Base-by-base conservation (phyloP, 495 filamentous ascomycete genomes). In the Xylaria longipes region DNA sequence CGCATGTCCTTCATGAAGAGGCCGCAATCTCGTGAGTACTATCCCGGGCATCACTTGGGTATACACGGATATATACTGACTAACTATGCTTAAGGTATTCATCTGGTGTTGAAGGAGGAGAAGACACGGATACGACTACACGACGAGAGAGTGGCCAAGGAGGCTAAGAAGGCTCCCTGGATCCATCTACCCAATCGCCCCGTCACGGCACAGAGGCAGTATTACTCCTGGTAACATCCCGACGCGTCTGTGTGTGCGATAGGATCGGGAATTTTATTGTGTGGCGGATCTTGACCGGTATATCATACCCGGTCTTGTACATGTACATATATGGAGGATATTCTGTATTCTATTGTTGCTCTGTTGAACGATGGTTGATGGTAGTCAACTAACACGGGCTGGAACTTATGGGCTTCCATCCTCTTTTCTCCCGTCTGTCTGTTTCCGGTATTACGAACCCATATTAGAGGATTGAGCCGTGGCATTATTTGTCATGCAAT, bases 61-160 rank as follows among this genome's bases (percentile, higher is more conserved):
- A 43, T 71, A 37, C 3, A 35, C 72, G 63, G 29, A 45, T 45
- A 35, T 71, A 12, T 50, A 11, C 35, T 67, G 17, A 43, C 45
- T 15, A 12, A 7, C 52, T 14, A 68, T 27, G 31, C 41, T 27
- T 1, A 65, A 93, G 92, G 87, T 69, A 88, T 98, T n/a, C 89
- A 91, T 0, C 80, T 98, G 22, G 74, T 97, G 6, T 82, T 99
- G 78, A 99, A 99, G 84, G 96, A 98, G 78, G 93, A 98, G 80
- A 90, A 90, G 79, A 98, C 96, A 1, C 85, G 93, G 39, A 89
- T 97, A 62, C 88, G 96, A 41, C 86, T 92, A 75, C 90, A 91
- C 78, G 82, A 92, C 69, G 94, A 97, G 76, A 86, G 90, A 69
- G 87, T 93, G 76, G 89, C 89, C 75, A 93, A 92, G 80, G 82